Evolutionary conservation across 352 stramenopile genomes (phyloP), one percentile per base, ranked within the genome.

Genomic region (Globisporangium nunn): DNA sequence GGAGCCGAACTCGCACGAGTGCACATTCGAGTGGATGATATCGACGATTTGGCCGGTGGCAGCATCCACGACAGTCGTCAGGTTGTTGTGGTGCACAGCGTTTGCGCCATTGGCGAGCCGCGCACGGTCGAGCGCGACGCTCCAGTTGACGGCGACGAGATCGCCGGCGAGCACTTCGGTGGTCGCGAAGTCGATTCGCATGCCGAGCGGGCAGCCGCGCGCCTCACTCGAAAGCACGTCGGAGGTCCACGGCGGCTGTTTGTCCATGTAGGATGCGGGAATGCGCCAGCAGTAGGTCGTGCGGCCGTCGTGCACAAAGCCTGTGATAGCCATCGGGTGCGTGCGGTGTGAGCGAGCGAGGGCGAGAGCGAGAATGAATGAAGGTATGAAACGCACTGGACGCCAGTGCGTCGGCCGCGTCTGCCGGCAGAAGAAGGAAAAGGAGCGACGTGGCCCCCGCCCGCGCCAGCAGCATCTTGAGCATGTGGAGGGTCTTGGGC

Each of bases 281-380:
- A 71, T 74, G 12, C 49, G 51, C 67, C 67, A 74, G 53, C 67
- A 74, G 54, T 74, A 74, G 28, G 67, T 74, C 30, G 63, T 74
- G 40, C 58, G 56, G 49, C 63, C 64, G 45, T 74, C 65, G n/a
- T 72, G 65, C 14, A 30, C 41, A 57, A 56, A 72, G 49, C 51
- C 61, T 67, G 37, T 43, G 37, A 12, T 4, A 2, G 37, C 10
- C 37, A 43, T 43, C 37, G 5, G 11, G 37, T 43, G 37, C 5
- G 52, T 6, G 29, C 0, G 49, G 37, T 15, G 35, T 40, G 11
- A 17, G 37, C 11, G 37, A 12, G 37, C 37, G 37, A 41, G 37
- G 10, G 37, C 37, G 37, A 43, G 11, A 17, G 15, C 37, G 37
- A 4, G 8, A 43, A 43, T 43, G 37, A 43, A 17, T 2, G 10